Evolutionary conservation across 2,329 filamentous ascomycete species (phyloP).

Genomic region (Laburnicola sp.): DNA sequence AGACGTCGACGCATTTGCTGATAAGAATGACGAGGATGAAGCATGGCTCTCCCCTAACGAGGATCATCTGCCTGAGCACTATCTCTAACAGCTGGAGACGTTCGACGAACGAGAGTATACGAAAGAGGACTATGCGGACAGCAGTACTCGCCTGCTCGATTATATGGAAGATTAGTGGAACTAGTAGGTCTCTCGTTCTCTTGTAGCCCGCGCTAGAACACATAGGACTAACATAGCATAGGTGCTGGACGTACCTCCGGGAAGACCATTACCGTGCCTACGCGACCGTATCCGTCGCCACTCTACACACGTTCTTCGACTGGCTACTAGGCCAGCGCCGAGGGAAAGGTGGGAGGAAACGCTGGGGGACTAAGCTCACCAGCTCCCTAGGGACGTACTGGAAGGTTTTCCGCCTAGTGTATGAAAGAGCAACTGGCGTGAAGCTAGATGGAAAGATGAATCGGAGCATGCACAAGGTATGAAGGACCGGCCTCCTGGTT

Average conservation of each 20-base stretch:
- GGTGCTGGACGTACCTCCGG: conserved; percentile 12
- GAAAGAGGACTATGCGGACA: no score
- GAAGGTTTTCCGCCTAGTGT: conserved; percentile 22
- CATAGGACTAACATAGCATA: conserved; percentile 6
- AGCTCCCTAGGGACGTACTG: conserved; percentile 21
- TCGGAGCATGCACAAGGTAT: conserved; percentile 17
- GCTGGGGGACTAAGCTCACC: conserved; percentile 13
- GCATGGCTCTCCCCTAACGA: conserved; percentile 14
- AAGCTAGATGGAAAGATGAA: conserved; percentile 18
- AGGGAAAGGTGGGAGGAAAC: conserved; percentile 15
- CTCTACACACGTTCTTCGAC: conserved; percentile 21
- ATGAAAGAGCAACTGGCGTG: conserved; percentile 17
- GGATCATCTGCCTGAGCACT: conserved; percentile 8
- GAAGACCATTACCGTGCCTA: conserved; percentile 11
- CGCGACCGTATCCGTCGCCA: conserved; percentile 13
- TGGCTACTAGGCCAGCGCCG: conserved; percentile 15
- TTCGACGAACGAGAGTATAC: no score
- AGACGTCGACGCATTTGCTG: conserved; percentile 11
- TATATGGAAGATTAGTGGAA: conserved; percentile 23
- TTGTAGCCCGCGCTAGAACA: conserved; percentile 12
- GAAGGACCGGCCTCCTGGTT: neutral
- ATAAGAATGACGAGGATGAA: conserved; percentile 10
- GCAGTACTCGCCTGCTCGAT: conserved; percentile 13
- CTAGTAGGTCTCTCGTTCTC: conserved; percentile 16
- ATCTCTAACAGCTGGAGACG: no score